Conservation (phyloP, 2,329 filamentous ascomycete genomes). For the Neodidymelliopsis sp. region DNA sequence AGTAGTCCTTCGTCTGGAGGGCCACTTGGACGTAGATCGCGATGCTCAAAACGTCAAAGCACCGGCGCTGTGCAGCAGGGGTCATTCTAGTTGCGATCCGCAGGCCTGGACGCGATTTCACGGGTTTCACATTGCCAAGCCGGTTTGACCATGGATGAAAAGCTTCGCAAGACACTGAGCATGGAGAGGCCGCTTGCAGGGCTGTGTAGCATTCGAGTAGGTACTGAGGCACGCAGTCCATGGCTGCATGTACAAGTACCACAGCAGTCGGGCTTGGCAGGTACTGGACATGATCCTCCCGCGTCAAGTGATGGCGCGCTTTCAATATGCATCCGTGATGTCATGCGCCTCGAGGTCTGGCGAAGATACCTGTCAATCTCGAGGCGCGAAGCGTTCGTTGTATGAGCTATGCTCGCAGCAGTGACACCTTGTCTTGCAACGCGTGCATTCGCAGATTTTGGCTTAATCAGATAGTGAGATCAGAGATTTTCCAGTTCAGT, state of each 20-base stretch:
- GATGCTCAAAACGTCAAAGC: slow-evolving; percentile 34
- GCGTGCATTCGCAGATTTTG: no score
- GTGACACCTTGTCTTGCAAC: neutral
- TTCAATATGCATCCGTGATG: slow-evolving; percentile 11
- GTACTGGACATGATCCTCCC: slow-evolving; percentile 14
- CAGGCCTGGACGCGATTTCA: slow-evolving; percentile 13
- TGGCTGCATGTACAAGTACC: slow-evolving; percentile 10
- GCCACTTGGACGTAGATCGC: slow-evolving; percentile 24
- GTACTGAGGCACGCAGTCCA: neutral
- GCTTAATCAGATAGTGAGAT: no score
- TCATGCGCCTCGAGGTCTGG: slow-evolving; percentile 9
- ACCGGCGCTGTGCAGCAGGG: slow-evolving; percentile 23
- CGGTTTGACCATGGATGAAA: slow-evolving; percentile 7
- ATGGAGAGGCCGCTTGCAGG: slow-evolving; percentile 11
- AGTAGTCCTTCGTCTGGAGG: slow-evolving; percentile 22
- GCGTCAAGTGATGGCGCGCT: slow-evolving; percentile 21
- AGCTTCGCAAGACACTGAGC: slow-evolving; percentile 6
- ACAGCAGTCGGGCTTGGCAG: slow-evolving; percentile 30
- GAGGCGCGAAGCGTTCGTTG: no score
- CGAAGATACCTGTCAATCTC: no score
- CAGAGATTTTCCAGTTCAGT: no score
- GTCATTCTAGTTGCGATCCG: slow-evolving; percentile 20
- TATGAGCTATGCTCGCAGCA: no score
- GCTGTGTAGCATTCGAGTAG: neutral
- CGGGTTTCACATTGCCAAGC: slow-evolving; percentile 20